Percentiles rank a stretch among this genome's conserved stretches.
These are phyloP conservation scores for Aspergillus uvarum DNA, from an alignment of 2,329 filamentous ascomycete genomes.

Conservation along the genomic window DNA sequence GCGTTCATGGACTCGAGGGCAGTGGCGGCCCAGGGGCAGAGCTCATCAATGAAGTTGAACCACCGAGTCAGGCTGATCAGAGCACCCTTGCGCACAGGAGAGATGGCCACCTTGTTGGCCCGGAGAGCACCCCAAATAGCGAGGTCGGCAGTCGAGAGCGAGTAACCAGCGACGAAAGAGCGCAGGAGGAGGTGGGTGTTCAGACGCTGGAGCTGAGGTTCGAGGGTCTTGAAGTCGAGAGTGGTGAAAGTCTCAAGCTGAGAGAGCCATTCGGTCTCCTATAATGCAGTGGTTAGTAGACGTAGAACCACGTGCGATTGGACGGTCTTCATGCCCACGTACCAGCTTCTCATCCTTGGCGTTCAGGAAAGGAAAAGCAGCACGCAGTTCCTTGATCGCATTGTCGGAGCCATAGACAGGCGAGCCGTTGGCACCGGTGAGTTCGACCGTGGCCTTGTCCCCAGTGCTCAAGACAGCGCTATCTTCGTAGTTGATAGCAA, in stretches of 20 bases:
- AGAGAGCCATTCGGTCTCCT: constrained; percentile 57
- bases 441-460: constrained; percentile 37
- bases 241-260: constrained; percentile 54
- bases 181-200: constrained; percentile 86
- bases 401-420: constrained; percentile 33
- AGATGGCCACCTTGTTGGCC: constrained; percentile 78
- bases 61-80: constrained; percentile 78
- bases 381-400: constrained; percentile 35
- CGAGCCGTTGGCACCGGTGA: constrained; percentile 28
- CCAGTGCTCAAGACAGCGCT: constrained; percentile 33
- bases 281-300: constrained; percentile 10
- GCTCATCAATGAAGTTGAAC: constrained; percentile 82
- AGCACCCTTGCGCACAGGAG: constrained; percentile 74
- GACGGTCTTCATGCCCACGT: constrained; percentile 10
- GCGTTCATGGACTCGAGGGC: constrained; percentile 70
- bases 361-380: constrained; percentile 37
- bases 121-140: constrained; percentile 81
- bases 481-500: constrained; percentile 43
- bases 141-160: constrained; percentile 71
- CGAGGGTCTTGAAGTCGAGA: constrained; percentile 78
- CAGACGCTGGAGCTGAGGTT: constrained; percentile 70
- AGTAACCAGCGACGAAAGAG: constrained; percentile 81
- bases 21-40: constrained; percentile 71
- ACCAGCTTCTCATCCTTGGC: constrained; percentile 40
- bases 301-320: not conserved